Evolutionary conservation across 2,329 filamentous ascomycete species (phyloP), one percentile per base, ranked within the genome.

Genomic region (Aspergillus calidoustus): DNA sequence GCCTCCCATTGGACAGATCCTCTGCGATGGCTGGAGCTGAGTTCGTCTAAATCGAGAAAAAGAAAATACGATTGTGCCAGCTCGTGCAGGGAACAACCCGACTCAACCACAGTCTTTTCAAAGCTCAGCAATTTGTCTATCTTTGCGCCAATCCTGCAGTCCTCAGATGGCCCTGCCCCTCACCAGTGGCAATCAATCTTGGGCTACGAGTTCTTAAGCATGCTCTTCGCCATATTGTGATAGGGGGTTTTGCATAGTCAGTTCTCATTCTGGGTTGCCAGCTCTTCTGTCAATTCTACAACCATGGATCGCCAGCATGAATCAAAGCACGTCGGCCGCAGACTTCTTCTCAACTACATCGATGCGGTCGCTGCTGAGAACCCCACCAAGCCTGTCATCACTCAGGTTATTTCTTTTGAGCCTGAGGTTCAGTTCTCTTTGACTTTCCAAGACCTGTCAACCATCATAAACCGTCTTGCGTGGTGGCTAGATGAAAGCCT

Each of bases 341-440:
- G 50, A 28, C 50, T 59, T 9, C 38, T 59, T 38, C 23, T 38
- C 41, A 59, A 59, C 19, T 59, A 54, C 44, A 54, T 59, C 43
- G 57, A 59, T 54, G 49, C 49, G 2, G 15, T 54, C 19, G 57
- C 49, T 13, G n/a, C 13, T 19, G 49, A 54, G 49, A 41, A 41
- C 7, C 57, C 57, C 19, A 47, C 17, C n/a, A 54, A 54, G 25
- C 15, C 31, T 13, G 50, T 23, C n/a, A 25, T 59, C 17, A 54
- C n/a, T 30, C 57, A 59, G 43, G 3, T 47, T 15, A 48, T 48
- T 5, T 53, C 56, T 4, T 53, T 34, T 34, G 25, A 47, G 6
- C 34, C 56, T 0, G 15, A 19, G 3, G 38, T 38, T 8, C 25
- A 25, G 22, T 44, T 52, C 25, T 7, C 6, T 17, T 11, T 61